phyloP scores from a whole-genome alignment of 2,329 filamentous ascomycete genomes.

The Fusarium papillatum region DNA sequence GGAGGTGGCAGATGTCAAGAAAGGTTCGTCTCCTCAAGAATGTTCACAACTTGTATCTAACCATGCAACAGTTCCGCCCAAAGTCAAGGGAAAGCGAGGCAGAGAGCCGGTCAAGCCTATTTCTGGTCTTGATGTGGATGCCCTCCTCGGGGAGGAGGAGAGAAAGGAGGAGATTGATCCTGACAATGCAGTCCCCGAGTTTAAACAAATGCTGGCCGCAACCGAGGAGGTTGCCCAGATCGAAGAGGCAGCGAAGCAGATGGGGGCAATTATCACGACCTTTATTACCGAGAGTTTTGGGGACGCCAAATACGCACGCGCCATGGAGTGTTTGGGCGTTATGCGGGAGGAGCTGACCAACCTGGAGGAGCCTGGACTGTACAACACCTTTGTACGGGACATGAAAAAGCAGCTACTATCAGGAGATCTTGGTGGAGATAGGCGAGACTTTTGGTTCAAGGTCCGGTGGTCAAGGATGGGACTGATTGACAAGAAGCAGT shows the following conservation, averaged over 20 bases:
- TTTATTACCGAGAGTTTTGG: conserved; percentile 82
- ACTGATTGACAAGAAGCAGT: conserved; percentile 75
- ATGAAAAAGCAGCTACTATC: conserved; percentile 81
- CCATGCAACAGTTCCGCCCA: conserved; percentile 75
- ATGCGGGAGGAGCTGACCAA: conserved; percentile 84
- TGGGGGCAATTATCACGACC: conserved; percentile 77
- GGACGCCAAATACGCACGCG: conserved; percentile 79
- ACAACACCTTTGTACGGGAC: conserved; percentile 79
- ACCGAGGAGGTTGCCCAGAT: conserved; percentile 73
- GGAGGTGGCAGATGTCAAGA: conserved; percentile 83
- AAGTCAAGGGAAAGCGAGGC: conserved; percentile 79
- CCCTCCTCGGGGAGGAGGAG: conserved; percentile 75
- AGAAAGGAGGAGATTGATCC: conserved; percentile 60
- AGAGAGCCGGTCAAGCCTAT: conserved; percentile 84
- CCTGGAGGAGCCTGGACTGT: conserved; percentile 81
- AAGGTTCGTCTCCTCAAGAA: conserved; percentile 63
- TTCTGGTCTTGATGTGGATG: conserved; percentile 90
- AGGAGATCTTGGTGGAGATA: conserved; percentile 80
- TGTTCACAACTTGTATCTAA: conserved; percentile 27
- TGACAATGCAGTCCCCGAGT: conserved; percentile 89
- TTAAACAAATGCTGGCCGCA: conserved; percentile 81
- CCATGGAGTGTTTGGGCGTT: conserved; percentile 81
- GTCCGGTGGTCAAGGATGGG: conserved; percentile 78
- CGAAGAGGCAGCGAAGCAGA: conserved; percentile 78
- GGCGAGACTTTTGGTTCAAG: conserved; percentile 86